A percentile compares a stretch with the other conserved stretches of the same genome.
phyloP scores from a whole-genome alignment of 2,329 filamentous ascomycete genomes.

The Hirsutella rhossiliensis region DNA sequence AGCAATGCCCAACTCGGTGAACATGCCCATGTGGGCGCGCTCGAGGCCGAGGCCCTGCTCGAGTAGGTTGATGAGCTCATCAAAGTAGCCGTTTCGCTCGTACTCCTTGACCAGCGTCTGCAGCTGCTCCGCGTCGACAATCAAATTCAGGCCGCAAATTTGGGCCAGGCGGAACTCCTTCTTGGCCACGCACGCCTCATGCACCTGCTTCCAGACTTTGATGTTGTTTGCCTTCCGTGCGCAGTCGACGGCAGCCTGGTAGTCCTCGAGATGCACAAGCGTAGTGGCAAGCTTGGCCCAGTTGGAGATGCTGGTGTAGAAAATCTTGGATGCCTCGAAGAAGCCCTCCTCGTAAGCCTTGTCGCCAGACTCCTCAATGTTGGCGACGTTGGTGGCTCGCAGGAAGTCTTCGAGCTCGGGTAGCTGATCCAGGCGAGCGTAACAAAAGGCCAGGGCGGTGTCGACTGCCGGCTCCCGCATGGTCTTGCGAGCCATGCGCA shows the following conservation, averaged over 20 bases:
- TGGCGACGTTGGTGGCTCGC: constrained; percentile 82
- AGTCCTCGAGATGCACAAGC: constrained; percentile 90
- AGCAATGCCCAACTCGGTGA: constrained; percentile 85
- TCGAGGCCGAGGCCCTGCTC: constrained; percentile 93
- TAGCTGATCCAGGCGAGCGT: constrained; percentile 82
- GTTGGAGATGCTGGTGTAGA: constrained; percentile 96
- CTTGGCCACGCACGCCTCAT: constrained; percentile 90
- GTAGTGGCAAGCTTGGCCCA: constrained; percentile 98
- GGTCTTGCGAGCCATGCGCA: constrained; percentile 96
- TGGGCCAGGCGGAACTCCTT: constrained; percentile 98
- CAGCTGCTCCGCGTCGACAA: constrained; percentile 93
- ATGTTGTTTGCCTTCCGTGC: constrained; percentile 98
- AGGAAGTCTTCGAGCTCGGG: constrained; percentile 94
- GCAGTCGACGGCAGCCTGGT: constrained; percentile 94
- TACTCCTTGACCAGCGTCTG: constrained; percentile 91
- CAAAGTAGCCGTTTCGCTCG: constrained; percentile 93
- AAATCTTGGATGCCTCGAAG: constrained; percentile 96
- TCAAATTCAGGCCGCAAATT: constrained; percentile 96
- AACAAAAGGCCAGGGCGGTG: constrained; percentile 87
- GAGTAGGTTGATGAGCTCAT: constrained; percentile 87
- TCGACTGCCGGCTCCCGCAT: constrained; percentile 88
- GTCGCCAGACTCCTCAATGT: constrained; percentile 93
- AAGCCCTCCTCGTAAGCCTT: constrained; percentile 93
- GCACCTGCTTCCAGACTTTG: constrained; percentile 98
- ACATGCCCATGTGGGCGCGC: constrained; percentile 91